Conservation (phyloP, 495 filamentous ascomycete species). For the Neurospora sp. region DNA sequence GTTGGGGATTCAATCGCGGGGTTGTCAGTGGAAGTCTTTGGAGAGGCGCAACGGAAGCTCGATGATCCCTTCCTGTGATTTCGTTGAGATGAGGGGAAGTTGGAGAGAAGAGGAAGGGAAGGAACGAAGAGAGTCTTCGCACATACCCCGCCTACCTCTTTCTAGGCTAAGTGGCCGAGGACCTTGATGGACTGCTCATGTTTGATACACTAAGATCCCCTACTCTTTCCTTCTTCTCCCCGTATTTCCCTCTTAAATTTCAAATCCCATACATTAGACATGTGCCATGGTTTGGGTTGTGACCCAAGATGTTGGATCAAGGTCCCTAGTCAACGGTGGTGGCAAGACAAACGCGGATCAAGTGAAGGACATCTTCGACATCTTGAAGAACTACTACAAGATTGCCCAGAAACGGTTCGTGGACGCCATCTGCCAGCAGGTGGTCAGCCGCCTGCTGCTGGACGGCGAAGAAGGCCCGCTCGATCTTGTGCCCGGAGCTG, state of each 20-base stretch:
- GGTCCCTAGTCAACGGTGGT: background rate
- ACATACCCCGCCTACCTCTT: background rate
- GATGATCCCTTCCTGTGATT: background rate
- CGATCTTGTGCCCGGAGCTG: constrained; percentile 13
- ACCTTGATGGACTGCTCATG: background rate
- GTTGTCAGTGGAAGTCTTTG: too few relatives aligned
- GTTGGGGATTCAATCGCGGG: background rate
- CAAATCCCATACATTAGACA: too few relatives aligned
- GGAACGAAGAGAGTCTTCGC: background rate
- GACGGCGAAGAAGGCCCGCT: constrained; percentile 17
- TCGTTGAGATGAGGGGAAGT: background rate
- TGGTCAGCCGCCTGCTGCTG: constrained; percentile 18
- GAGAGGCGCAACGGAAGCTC: too few relatives aligned
- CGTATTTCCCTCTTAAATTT: too few relatives aligned
- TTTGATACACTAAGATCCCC: background rate
- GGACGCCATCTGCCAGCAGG: constrained; percentile 33
- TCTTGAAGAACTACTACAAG: constrained; percentile 47
- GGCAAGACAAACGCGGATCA: constrained; percentile 34
- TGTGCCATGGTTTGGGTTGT: background rate
- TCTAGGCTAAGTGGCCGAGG: background rate
- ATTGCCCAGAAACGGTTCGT: constrained; percentile 26
- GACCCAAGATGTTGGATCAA: too few relatives aligned
- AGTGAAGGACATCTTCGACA: constrained; percentile 39
- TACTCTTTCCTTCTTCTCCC: too few relatives aligned
- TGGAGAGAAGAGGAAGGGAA: background rate